Evolutionary conservation across 1,139 yeast genomes (phyloP).

Genomic region (Candida anutae): DNA sequence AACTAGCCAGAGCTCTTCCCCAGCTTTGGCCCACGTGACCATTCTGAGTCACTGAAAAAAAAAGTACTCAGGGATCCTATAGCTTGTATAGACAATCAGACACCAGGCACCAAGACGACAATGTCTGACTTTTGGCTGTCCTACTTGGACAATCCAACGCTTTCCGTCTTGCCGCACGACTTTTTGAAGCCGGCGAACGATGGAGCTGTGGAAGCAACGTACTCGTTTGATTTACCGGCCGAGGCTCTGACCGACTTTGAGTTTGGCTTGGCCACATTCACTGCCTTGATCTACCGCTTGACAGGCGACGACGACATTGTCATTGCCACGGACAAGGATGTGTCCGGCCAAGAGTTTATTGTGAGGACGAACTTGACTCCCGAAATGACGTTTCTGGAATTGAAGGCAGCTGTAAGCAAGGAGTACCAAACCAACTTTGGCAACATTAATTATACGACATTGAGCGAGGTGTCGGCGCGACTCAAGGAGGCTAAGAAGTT

Average conservation of each 20-base stretch:
- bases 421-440: conserved; percentile 33
- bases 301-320: conserved; percentile 94
- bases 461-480: conserved; percentile 48
- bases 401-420: conserved; percentile 37
- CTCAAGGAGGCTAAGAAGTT: conserved; percentile 43
- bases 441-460: conserved; percentile 35
- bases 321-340: conserved; percentile 56
- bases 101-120: too few species aligned
- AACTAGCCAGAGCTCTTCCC: conserved; percentile 26
- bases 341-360: conserved; percentile 40
- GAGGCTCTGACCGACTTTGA: conserved; percentile 26
- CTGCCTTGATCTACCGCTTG: conserved; percentile 64
- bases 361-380: conserved; percentile 56
- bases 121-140: conserved; percentile 52
- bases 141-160: conserved; percentile 70
- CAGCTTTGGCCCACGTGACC: background rate
- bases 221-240: conserved; percentile 20
- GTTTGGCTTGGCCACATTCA: conserved; percentile 60
- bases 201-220: conserved; percentile 57
- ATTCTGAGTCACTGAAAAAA: conserved; percentile 2
- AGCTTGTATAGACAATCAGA: too few species aligned
- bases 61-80: too few species aligned
- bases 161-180: conserved; percentile 84
- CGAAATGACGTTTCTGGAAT: conserved; percentile 42
- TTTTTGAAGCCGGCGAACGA: conserved; percentile 72